Evolutionary conservation across 805 yeast genomes (phyloP).

Genomic region (Hanseniaspora clermontiae): DNA sequence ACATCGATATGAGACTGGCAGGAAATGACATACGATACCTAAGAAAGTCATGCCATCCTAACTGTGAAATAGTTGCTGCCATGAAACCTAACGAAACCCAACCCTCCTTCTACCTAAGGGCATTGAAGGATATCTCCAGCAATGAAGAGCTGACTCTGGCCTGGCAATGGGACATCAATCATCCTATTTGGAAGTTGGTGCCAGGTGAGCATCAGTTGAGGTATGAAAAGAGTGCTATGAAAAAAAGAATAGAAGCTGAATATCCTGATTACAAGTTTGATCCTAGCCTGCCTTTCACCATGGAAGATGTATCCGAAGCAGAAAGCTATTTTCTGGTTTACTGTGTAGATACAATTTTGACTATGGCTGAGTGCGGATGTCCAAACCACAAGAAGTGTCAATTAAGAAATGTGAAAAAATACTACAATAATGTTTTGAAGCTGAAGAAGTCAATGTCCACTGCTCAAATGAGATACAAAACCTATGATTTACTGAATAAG

Average conservation of each 20-base stretch:
- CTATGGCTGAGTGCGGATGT: slow-evolving; percentile 55
- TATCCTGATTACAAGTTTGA: slow-evolving; percentile 5
- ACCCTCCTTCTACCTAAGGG: slow-evolving; percentile 44
- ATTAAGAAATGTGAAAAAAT: slow-evolving; percentile 48
- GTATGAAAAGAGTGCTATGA: slow-evolving; percentile 15
- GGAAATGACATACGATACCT: slow-evolving; percentile 69
- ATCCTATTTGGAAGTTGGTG: slow-evolving; percentile 54
- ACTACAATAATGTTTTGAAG: slow-evolving; percentile 46
- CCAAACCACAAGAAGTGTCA: slow-evolving; percentile 39
- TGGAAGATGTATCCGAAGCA: slow-evolving; percentile 31
- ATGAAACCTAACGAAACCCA: slow-evolving; percentile 26
- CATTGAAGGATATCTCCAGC: slow-evolving; percentile 42
- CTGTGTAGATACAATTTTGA: slow-evolving; percentile 49
- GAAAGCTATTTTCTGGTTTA: slow-evolving; percentile 46
- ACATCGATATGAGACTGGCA: slow-evolving; percentile 62
- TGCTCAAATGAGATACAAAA: slow-evolving; percentile 28
- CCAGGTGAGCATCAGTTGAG: slow-evolving; percentile 27
- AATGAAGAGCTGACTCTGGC: slow-evolving; percentile 66
- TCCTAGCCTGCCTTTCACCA: slow-evolving; percentile 28
- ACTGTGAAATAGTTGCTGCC: slow-evolving; percentile 46
- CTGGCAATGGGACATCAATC: slow-evolving; percentile 81
- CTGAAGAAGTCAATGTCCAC: slow-evolving; percentile 33
- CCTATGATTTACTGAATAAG: slow-evolving; percentile 28
- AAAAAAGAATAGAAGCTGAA: slow-evolving; percentile 12
- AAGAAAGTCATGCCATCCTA: slow-evolving; percentile 65